Conservation (phyloP, 306 rosid species). For the Mucuna pruriens region DNA sequence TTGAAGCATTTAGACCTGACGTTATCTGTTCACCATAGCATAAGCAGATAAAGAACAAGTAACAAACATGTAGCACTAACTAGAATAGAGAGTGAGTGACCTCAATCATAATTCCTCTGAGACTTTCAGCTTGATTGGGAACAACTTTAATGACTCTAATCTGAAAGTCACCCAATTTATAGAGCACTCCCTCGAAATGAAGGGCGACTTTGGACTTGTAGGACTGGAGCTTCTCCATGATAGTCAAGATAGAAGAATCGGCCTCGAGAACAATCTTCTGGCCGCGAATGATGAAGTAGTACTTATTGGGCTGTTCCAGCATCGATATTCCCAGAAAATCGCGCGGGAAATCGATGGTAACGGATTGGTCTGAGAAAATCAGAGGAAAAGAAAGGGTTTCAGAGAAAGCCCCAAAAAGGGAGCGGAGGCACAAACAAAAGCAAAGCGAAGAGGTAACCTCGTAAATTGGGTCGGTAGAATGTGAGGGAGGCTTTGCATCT, state of each 20-base stretch:
- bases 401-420: background rate
- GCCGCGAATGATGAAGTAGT: conserved; percentile 77
- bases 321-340: conserved; percentile 78
- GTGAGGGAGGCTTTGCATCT: conserved; percentile 87
- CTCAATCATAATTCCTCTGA: conserved; percentile 96
- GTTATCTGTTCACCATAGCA: background rate
- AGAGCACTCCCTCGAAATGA: conserved; percentile 77
- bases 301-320: conserved; percentile 82
- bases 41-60: conserved; percentile 16
- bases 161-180: conserved; percentile 86
- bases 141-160: conserved; percentile 79
- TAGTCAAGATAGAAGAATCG: conserved; percentile 72
- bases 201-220: conserved; percentile 79
- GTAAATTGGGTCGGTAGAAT: conserved; percentile 80
- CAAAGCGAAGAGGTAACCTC: conserved; percentile 50
- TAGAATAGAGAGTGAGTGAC: conserved; percentile 39
- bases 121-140: conserved; percentile 69
- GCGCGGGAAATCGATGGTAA: conserved; percentile 66
- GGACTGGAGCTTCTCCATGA: conserved; percentile 96
- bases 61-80: background rate
- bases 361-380: conserved; percentile 50
- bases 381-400: background rate
- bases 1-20: too few relatives aligned
- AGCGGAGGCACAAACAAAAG: too few relatives aligned
- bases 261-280: conserved; percentile 79